Conservation (phyloP, 2,329 filamentous ascomycete species). For the Ophiostoma australiae region DNA sequence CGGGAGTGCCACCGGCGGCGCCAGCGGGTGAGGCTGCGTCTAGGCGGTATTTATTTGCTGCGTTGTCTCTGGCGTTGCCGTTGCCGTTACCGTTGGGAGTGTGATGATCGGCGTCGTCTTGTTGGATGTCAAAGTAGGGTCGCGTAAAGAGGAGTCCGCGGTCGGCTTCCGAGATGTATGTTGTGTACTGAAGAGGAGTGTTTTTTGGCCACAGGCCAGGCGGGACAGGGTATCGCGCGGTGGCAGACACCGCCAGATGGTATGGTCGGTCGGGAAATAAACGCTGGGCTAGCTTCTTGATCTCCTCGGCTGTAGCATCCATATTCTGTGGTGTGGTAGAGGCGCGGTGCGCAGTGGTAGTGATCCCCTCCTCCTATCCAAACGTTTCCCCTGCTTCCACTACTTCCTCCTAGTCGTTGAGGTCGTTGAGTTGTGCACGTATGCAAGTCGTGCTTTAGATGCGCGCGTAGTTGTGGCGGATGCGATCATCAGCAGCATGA, state of each 20-base stretch:
- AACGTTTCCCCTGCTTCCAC: neutral
- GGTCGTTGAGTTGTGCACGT: constrained; percentile 8
- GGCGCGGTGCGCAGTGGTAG: constrained; percentile 3
- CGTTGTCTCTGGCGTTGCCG: constrained; percentile 25
- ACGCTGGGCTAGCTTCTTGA: constrained; percentile 29
- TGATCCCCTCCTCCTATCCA: constrained; percentile 17
- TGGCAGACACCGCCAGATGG: constrained; percentile 47
- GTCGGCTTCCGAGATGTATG: constrained; percentile 53
- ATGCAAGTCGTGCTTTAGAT: neutral
- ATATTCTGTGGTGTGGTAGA: constrained; percentile 24
- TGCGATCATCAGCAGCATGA: constrained; percentile 18
- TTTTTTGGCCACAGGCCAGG: constrained; percentile 43
- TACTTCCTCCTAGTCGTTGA: neutral
- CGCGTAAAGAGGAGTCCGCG: constrained; percentile 54
- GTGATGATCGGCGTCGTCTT: constrained; percentile 37
- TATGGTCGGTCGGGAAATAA: constrained; percentile 35
- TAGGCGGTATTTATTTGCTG: constrained; percentile 21
- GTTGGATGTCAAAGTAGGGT: constrained; percentile 54
- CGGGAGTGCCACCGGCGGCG: constrained; percentile 27
- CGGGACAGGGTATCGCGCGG: constrained; percentile 44
- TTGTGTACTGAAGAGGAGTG: constrained; percentile 51
- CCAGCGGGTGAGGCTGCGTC: constrained; percentile 25
- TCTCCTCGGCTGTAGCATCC: constrained; percentile 29
- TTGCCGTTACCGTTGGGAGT: constrained; percentile 23
- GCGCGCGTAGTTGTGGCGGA: neutral